Percentiles rank a stretch among this genome's conserved stretches.
Evolutionary conservation across 768 basidiomycete species (phyloP).

Genomic region (Ramaria sp.): DNA sequence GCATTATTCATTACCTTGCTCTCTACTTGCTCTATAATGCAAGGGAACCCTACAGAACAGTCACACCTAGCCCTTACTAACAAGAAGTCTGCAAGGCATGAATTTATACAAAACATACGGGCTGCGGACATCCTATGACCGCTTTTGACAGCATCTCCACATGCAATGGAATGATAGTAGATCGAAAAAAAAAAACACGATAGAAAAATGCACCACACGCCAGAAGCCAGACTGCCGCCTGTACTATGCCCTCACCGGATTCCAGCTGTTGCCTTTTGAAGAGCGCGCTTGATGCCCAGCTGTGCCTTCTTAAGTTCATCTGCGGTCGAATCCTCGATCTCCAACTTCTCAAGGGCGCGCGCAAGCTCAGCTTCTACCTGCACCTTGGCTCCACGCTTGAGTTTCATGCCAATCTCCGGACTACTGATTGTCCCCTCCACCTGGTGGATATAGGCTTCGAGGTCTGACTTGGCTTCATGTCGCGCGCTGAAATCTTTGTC

Average conservation of each 20-base stretch:
- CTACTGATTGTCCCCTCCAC: slow-evolving; percentile 94
- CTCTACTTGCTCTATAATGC: neutral
- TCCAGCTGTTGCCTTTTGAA: slow-evolving; percentile 94
- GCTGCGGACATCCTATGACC: neutral
- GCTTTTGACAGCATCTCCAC: neutral
- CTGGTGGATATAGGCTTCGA: slow-evolving; percentile 95
- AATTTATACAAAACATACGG: neutral
- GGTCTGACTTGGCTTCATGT: slow-evolving; percentile 96
- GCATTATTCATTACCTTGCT: neutral
- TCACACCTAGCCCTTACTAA: neutral
- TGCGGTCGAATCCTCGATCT: slow-evolving; percentile 87
- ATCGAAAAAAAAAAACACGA: neutral
- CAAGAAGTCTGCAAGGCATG: neutral
- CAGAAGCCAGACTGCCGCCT: neutral
- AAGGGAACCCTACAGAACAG: neutral
- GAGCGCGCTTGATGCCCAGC: slow-evolving; percentile 87
- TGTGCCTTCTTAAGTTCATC: slow-evolving; percentile 97
- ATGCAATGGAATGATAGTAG: neutral
- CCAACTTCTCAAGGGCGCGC: slow-evolving; percentile 94
- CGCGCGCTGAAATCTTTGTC: slow-evolving; percentile 98
- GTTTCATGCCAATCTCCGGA: slow-evolving; percentile 95
- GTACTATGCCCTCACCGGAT: slow-evolving; percentile 46
- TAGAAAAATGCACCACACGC: neutral
- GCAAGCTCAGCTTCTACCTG: slow-evolving; percentile 98
- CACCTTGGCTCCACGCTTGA: slow-evolving; percentile 91